phyloP scores from a whole-genome alignment of 768 basidiomycete species.

The Candolleomyces eurysporus region DNA sequence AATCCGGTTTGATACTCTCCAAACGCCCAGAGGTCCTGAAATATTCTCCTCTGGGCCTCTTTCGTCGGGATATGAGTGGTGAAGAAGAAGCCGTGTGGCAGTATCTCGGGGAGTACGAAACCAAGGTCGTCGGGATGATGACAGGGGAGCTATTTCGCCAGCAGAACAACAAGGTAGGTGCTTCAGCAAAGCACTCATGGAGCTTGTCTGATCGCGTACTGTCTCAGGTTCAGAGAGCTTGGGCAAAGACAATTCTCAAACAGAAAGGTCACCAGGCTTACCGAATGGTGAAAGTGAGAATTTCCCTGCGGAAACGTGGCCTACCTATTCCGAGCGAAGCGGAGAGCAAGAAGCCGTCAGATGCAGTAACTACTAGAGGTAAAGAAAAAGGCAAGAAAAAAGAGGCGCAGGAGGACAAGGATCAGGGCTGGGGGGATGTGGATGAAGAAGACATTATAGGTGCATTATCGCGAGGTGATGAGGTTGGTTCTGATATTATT shows the following conservation, averaged over 20 bases:
- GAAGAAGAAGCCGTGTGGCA: not conserved
- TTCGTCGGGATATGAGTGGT: not conserved
- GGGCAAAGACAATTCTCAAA: not conserved
- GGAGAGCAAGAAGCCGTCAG: no score
- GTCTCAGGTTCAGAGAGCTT: not conserved
- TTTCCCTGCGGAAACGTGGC: no score
- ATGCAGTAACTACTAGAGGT: not conserved
- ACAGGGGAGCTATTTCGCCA: not conserved
- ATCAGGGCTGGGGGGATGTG: not conserved
- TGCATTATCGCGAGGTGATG: not conserved
- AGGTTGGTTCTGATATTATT: not conserved
- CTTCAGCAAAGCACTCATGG: not conserved
- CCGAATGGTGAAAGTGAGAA: no score
- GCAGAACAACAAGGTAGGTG: not conserved
- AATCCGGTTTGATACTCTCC: not conserved
- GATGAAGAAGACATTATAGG: not conserved
- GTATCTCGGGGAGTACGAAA: not conserved
- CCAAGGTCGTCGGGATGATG: not conserved
- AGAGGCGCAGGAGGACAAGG: not conserved
- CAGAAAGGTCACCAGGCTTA: no score
- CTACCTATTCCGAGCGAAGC: no score
- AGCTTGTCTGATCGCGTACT: not conserved
- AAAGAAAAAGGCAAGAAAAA: not conserved
- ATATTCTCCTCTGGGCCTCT: not conserved
- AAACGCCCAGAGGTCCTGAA: no score